Conservation (phyloP, 106 monocot species). For the Posidonia australis region DNA sequence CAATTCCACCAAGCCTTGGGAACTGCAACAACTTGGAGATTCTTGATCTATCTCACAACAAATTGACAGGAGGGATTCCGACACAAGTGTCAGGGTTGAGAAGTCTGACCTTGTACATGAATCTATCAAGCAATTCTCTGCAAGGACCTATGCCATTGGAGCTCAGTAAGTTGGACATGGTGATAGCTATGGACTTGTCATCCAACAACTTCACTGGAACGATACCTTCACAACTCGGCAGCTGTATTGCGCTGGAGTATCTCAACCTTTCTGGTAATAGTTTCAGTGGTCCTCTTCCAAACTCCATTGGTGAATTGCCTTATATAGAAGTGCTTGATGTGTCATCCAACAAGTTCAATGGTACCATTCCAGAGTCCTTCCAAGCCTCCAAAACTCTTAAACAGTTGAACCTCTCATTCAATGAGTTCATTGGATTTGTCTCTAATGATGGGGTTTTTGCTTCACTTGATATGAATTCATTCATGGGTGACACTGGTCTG, state of each 20-base stretch:
- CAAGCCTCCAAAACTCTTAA: slow-evolving; percentile 34
- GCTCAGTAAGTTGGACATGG: slow-evolving; percentile 73
- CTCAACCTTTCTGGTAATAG: slow-evolving; percentile 68
- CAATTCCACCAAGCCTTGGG: slow-evolving; percentile 46
- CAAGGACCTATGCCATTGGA: slow-evolving; percentile 50
- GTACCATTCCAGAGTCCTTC: slow-evolving; percentile 48
- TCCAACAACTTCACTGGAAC: slow-evolving; percentile 50
- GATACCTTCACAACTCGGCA: slow-evolving; percentile 65
- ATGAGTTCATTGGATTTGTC: slow-evolving; percentile 49
- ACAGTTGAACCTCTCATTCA: slow-evolving; percentile 62
- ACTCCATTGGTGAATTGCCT: slow-evolving; percentile 38
- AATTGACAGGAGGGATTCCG: slow-evolving; percentile 52
- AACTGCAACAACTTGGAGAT: slow-evolving; percentile 57
- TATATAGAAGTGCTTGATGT: slow-evolving; percentile 53
- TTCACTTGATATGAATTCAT: slow-evolving; percentile 21
- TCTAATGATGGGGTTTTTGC: slow-evolving; percentile 31
- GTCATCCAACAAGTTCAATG: slow-evolving; percentile 39
- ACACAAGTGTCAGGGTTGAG: slow-evolving; percentile 27
- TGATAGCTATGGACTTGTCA: slow-evolving; percentile 59
- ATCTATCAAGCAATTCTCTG: slow-evolving; percentile 58
- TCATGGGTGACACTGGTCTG: slow-evolving; percentile 39
- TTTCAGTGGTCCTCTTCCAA: slow-evolving; percentile 37
- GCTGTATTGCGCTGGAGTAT: slow-evolving; percentile 66
- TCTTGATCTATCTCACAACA: slow-evolving; percentile 73
- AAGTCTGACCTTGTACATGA: slow-evolving; percentile 60